Evolutionary conservation across 2,329 filamentous ascomycete genomes (phyloP).

Genomic region (Pseudopyricularia javanii): DNA sequence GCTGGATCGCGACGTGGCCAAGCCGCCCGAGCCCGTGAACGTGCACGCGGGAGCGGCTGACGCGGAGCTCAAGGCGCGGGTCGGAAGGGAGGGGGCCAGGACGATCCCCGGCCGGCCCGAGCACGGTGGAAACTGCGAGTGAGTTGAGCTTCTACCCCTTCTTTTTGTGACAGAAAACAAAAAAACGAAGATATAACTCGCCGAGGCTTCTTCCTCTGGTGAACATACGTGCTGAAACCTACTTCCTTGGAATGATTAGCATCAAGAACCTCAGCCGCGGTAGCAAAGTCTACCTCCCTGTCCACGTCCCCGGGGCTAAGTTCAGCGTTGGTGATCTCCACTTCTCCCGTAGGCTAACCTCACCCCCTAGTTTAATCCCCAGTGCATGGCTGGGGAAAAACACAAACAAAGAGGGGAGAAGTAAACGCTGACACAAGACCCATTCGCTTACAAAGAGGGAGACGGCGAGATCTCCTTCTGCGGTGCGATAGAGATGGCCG

Average conservation of each 20-base stretch:
- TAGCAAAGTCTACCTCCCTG: slow-evolving; percentile 69
- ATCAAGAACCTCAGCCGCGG: slow-evolving; percentile 19
- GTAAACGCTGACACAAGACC: not conserved
- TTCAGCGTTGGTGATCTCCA: slow-evolving; percentile 85
- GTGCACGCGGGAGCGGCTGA: slow-evolving; percentile 59
- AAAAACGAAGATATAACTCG: too few species aligned
- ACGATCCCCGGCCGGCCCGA: slow-evolving; percentile 79
- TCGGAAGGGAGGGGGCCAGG: slow-evolving; percentile 67
- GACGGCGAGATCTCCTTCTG: slow-evolving; percentile 87
- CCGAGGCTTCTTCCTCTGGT: not conserved
- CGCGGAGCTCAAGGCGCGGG: slow-evolving; percentile 46
- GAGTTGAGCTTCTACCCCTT: slow-evolving; percentile 5
- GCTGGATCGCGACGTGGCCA: slow-evolving; percentile 60
- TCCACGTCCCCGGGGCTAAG: slow-evolving; percentile 77
- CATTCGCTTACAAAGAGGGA: slow-evolving; percentile 39
- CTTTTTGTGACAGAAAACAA: not conserved
- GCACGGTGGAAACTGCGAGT: slow-evolving; percentile 80
- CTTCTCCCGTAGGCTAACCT: slow-evolving; percentile 49
- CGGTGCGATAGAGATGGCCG: slow-evolving; percentile 84
- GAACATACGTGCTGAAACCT: not conserved
- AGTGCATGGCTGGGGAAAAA: not conserved
- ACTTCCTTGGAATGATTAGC: too few species aligned
- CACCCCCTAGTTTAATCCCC: not conserved
- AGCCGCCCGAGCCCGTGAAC: slow-evolving; percentile 60
- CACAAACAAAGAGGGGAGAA: not conserved